Base-by-base conservation (phyloP, 1,284 basidiomycete genomes). In the Schizophyllum commune region DNA sequence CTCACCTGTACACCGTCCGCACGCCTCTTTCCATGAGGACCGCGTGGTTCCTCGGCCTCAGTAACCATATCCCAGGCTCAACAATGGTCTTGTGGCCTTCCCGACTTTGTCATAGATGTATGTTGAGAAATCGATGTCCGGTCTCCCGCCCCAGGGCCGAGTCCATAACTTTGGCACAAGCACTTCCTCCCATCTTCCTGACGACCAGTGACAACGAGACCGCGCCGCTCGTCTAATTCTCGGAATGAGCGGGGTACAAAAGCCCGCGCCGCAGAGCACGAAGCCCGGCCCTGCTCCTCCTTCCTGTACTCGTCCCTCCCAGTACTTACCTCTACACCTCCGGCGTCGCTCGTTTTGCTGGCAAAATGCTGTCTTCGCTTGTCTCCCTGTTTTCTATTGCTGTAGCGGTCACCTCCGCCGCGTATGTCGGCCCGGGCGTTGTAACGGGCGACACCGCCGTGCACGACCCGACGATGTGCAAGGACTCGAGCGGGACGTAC, bases 381-480 rank as follows among this genome's bases (percentile, higher is more conserved):
- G 19, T 65, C 19, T 58, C 65, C 11, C 55, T 64, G 11, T 39
- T 65, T 52, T 34, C 66, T n/a, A 47, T 72, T 1, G 59, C 67
- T 34, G 54, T 68, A 65, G 63, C 39, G 58, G 62, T 22, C 22
- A 65, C 17, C 64, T 53, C 6, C 57, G 32, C 19, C 73, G 72
- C 7, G 68, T 70, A 47, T 32, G 67, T 71, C n/a, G 75, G 73
- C 6, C 79, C 79, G 21, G 77, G 75, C 1, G 61, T 59, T 2
- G 79, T 82, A 22, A 79, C 78, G 0, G 79, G 80, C 7, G 74
- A 79, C 62, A 79, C 75, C 17, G 70, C 74, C 5, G 75, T 77
- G 5, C 76, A 78, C 62, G 79, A 81, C 66, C 80, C 80, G 20
- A 77, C 79, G 0, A 77, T 83, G 69, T 83, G 82, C 72, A 81